Conservation (phyloP, 1,284 basidiomycete genomes). For the Rhodofomes roseus region DNA sequence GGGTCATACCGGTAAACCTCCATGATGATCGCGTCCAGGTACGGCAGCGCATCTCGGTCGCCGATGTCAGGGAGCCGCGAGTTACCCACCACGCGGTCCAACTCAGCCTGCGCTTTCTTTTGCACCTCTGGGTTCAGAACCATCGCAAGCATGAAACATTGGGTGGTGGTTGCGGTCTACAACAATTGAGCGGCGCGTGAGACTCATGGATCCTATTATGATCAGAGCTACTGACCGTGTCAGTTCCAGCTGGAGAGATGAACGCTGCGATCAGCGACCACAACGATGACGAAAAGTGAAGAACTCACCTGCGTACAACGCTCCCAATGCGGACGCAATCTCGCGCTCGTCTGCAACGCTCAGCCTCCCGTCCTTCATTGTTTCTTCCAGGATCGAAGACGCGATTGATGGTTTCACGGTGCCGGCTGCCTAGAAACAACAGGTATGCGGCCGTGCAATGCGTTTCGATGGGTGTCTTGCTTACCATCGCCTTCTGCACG, state of each 20-base stretch:
- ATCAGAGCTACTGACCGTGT: constrained; percentile 26
- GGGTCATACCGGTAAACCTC: constrained; percentile 42
- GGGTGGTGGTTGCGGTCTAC: neutral
- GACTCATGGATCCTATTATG: too few relatives aligned
- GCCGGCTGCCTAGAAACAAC: constrained; percentile 30
- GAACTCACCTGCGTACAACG: constrained; percentile 39
- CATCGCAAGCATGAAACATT: constrained; percentile 45
- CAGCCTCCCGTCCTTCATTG: constrained; percentile 10
- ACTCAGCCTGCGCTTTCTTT: constrained; percentile 38
- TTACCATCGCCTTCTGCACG: constrained; percentile 41
- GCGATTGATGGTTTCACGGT: constrained; percentile 47
- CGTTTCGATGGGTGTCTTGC: neutral
- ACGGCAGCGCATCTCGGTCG: constrained; percentile 48
- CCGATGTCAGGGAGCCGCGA: constrained; percentile 42
- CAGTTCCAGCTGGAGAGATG: constrained; percentile 23
- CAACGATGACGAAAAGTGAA: neutral
- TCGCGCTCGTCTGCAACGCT: constrained; percentile 40
- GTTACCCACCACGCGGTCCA: constrained; percentile 35
- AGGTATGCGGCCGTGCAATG: neutral
- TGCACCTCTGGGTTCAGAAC: constrained; percentile 45
- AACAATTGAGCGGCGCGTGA: too few relatives aligned
- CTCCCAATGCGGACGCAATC: constrained; percentile 52
- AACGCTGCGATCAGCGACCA: constrained; percentile 1
- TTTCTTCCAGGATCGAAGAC: constrained; percentile 39
- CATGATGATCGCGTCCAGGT: constrained; percentile 47